phyloP scores from a whole-genome alignment of 257 asterid genomes.

The Solanum pinnatisectum region DNA sequence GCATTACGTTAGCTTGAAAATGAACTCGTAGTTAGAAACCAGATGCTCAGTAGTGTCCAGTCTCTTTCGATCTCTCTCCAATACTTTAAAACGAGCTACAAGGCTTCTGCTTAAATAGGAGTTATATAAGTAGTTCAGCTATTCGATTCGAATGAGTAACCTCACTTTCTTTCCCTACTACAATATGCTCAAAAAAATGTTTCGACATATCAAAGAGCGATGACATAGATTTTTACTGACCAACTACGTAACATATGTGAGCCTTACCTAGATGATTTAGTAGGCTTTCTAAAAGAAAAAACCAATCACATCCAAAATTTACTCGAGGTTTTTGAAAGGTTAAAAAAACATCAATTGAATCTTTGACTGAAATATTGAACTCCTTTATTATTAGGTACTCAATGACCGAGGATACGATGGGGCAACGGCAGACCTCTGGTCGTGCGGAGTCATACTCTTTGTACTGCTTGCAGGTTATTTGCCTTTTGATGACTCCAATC shows the following conservation, averaged over 20 bases:
- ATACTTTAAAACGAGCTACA: background rate
- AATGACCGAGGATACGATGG: conserved; percentile 88
- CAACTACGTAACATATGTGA: background rate
- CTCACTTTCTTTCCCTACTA: background rate
- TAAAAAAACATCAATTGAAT: background rate
- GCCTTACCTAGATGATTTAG: background rate
- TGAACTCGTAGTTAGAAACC: background rate
- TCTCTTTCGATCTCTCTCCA: background rate
- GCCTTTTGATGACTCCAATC: conserved; percentile 89
- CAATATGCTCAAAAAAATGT: background rate
- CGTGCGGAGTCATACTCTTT: conserved; percentile 88
- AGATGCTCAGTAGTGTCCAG: background rate
- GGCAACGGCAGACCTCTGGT: conserved; percentile 87
- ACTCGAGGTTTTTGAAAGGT: rapidly evolving
- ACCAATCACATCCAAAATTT: background rate
- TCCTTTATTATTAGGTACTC: conserved; percentile 51
- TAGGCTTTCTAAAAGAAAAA: background rate
- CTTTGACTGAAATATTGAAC: background rate
- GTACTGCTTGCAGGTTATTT: conserved; percentile 94
- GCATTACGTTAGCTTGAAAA: background rate
- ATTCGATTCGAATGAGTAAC: background rate
- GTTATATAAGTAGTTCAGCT: background rate
- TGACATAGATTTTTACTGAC: background rate
- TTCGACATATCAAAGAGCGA: background rate
- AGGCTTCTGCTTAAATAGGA: background rate